These are phyloP conservation scores for Pseudogymnoascus sp. DNA, from an alignment of 2,329 filamentous ascomycete genomes.

Conservation along the genomic window DNA sequence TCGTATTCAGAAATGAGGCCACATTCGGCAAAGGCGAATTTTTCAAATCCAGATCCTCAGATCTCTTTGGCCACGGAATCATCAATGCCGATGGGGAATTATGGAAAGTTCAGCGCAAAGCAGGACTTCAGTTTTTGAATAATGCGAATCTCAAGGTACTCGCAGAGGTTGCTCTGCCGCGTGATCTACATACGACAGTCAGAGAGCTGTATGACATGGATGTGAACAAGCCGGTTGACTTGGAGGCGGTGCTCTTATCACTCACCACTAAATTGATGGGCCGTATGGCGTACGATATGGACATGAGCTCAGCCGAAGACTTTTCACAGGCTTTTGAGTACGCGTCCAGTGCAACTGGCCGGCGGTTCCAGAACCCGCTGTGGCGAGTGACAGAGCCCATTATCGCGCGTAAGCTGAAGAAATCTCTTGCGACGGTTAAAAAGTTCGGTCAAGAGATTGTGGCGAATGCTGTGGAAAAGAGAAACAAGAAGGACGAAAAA, in stretches of 20 bases:
- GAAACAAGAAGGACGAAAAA: conserved; percentile 18
- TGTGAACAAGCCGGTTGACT: conserved; percentile 34
- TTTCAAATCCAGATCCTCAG: conserved; percentile 50
- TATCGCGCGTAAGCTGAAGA: conserved; percentile 39
- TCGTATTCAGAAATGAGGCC: conserved; percentile 51
- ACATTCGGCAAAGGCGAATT: conserved; percentile 54
- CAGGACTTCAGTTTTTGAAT: conserved; percentile 50
- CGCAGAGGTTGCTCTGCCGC: conserved; percentile 48
- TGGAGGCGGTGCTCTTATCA: conserved; percentile 53
- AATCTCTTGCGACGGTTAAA: conserved; percentile 41
- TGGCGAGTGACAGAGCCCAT: conserved; percentile 51
- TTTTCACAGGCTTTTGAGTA: conserved; percentile 54
- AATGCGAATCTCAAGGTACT: conserved; percentile 47
- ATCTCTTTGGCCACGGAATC: conserved; percentile 57
- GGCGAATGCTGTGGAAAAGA: conserved; percentile 40
- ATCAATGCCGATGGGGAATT: conserved; percentile 57
- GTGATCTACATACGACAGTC: conserved; percentile 39
- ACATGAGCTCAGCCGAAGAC: conserved; percentile 52
- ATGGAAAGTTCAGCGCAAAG: conserved; percentile 55
- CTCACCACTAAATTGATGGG: conserved; percentile 59
- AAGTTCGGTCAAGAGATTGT: conserved; percentile 50
- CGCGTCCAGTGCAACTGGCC: conserved; percentile 50
- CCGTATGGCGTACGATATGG: conserved; percentile 61
- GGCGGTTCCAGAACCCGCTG: conserved; percentile 57
- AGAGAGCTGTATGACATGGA: conserved; percentile 29